A percentile compares a stretch with the other conserved stretches of the same genome.
phyloP scores from a whole-genome alignment of 768 basidiomycete genomes.

The Mycena vitilis region DNA sequence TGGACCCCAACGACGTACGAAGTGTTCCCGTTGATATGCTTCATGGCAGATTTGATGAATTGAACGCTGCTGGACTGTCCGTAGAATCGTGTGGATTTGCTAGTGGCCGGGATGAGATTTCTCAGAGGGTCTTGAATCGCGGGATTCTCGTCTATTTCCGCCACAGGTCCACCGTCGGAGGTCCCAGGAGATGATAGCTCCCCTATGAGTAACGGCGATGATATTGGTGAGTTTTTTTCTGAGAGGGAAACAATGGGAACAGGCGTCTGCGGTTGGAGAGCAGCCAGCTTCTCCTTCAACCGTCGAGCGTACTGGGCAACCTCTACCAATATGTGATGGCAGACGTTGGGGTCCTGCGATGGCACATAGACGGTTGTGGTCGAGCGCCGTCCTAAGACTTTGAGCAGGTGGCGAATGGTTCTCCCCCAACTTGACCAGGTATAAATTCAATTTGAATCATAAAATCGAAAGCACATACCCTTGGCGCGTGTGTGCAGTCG shows the following conservation, averaged over 20 bases:
- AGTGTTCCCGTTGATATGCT: neutral
- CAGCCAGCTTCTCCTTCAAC: constrained; percentile 6
- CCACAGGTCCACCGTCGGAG: neutral
- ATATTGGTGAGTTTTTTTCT: neutral
- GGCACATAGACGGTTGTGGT: constrained; percentile 10
- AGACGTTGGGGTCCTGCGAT: neutral
- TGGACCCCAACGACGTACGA: neutral
- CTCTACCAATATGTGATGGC: constrained; percentile 16
- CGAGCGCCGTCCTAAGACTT: neutral
- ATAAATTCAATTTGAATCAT: too few relatives aligned
- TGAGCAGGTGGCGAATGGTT: neutral
- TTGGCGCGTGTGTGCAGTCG: constrained; percentile 68
- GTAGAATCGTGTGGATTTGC: neutral
- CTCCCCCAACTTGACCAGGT: too few relatives aligned
- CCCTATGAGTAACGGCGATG: neutral
- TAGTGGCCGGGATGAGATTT: neutral
- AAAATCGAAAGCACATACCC: constrained; percentile 48
- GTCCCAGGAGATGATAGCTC: too few relatives aligned
- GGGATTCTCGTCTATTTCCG: neutral
- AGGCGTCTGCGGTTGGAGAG: neutral
- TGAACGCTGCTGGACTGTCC: constrained; percentile 14
- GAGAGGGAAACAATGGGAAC: neutral
- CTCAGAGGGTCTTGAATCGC: neutral
- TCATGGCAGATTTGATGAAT: constrained; percentile 1
- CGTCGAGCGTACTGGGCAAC: constrained; percentile 22